phyloP scores from a whole-genome alignment of 192 early-diverging fungal species.

The Backusella liffmaniae region DNA sequence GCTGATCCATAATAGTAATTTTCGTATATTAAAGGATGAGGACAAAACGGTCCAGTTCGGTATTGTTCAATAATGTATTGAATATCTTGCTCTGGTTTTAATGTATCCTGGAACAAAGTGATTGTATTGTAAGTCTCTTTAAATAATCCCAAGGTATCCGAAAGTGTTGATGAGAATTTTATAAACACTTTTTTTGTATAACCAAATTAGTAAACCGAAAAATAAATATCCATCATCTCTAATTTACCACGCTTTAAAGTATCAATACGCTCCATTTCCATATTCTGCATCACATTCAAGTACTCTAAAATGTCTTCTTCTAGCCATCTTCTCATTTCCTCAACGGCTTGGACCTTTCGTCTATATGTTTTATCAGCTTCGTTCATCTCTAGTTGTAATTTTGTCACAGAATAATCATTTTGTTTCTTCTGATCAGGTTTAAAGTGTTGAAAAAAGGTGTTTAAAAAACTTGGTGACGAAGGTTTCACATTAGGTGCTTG shows the following conservation, averaged over 20 bases:
- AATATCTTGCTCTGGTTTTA: slow-evolving; percentile 73
- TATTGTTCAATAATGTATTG: slow-evolving; percentile 74
- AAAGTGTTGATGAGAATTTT: slow-evolving; percentile 45
- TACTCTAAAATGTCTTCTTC: slow-evolving; percentile 56
- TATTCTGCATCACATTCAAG: slow-evolving; percentile 47
- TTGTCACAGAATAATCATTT: background rate
- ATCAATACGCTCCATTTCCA: slow-evolving; percentile 50
- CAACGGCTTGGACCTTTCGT: slow-evolving; percentile 56
- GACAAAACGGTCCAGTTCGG: slow-evolving; percentile 66
- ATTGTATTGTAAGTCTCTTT: slow-evolving; percentile 62
- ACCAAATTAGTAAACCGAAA: background rate
- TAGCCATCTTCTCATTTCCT: slow-evolving; percentile 57
- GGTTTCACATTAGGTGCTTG: background rate
- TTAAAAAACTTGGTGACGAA: background rate
- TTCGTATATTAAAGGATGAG: slow-evolving; percentile 69
- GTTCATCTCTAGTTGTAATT: slow-evolving; percentile 9
- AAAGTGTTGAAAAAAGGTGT: background rate
- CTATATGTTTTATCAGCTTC: slow-evolving; percentile 61
- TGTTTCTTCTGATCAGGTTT: background rate
- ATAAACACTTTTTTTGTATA: slow-evolving; percentile 39
- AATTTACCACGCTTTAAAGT: slow-evolving; percentile 48
- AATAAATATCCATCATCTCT: background rate
- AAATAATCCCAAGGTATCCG: slow-evolving; percentile 46
- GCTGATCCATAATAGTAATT: slow-evolving; percentile 63
- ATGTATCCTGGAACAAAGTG: slow-evolving; percentile 60